Evolutionary conservation across 495 filamentous ascomycete species (phyloP).

Genomic region (Opeltia flavorubescens): DNA sequence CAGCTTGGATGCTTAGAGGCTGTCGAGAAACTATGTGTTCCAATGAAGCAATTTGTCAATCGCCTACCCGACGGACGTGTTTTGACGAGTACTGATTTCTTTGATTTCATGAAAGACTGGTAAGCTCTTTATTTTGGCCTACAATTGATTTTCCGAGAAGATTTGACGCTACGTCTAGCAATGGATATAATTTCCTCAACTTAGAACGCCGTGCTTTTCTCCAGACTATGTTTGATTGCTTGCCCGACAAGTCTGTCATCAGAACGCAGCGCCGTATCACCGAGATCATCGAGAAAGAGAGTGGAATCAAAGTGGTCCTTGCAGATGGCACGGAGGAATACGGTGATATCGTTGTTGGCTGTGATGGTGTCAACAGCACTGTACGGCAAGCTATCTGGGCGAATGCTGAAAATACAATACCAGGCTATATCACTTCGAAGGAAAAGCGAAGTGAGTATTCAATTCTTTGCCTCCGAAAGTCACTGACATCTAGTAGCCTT

Average conservation of each 20-base stretch:
- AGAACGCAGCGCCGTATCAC: constrained; percentile 19
- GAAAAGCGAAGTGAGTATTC: constrained; percentile 8
- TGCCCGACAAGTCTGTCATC: constrained; percentile 23
- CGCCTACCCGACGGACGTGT: constrained; percentile 15
- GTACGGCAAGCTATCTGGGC: constrained; percentile 3
- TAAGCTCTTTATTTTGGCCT: not conserved
- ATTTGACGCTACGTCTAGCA: constrained; percentile 8
- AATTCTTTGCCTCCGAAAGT: not conserved
- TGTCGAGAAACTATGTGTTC: constrained; percentile 9
- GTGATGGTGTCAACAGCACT: constrained; percentile 18
- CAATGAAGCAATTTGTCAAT: constrained; percentile 10
- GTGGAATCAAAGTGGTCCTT: constrained; percentile 20
- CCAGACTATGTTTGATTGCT: constrained; percentile 19
- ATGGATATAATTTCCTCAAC: constrained; percentile 17
- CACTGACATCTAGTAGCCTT: not conserved
- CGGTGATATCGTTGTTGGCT: constrained; percentile 19
- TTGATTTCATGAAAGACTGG: constrained; percentile 10
- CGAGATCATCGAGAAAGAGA: constrained; percentile 15
- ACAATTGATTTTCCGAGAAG: too few relatives aligned
- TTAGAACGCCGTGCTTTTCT: constrained; percentile 22
- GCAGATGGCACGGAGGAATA: constrained; percentile 16
- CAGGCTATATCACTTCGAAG: not conserved
- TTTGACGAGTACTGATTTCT: constrained; percentile 4
- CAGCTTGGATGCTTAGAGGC: constrained; percentile 31
- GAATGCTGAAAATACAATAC: not conserved